Percentiles rank a stretch among this genome's conserved stretches.
Conservation (phyloP, 129 eudicot species). For the Rutidosis leptorrhynchoides region DNA sequence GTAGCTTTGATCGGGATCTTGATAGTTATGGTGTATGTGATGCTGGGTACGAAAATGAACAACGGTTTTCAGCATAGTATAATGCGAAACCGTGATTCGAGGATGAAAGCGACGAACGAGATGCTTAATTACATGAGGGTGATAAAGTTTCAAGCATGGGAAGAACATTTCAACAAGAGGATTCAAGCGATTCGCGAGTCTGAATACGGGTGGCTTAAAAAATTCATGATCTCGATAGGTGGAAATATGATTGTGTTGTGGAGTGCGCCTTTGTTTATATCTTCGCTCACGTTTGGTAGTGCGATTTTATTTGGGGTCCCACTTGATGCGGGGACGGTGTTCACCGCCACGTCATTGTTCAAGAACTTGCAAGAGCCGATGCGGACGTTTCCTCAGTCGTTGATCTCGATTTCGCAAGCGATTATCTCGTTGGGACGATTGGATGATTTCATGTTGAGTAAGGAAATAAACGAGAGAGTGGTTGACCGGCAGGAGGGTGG, state of each 20-base stretch:
- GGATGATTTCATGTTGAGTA: slow-evolving; percentile 68
- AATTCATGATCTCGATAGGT: slow-evolving; percentile 52
- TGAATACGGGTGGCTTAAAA: slow-evolving; percentile 67
- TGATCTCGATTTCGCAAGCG: slow-evolving; percentile 86
- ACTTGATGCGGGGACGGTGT: slow-evolving; percentile 73
- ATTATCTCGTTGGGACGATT: slow-evolving; percentile 74
- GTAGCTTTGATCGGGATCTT: slow-evolving; percentile 52
- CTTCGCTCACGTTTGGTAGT: slow-evolving; percentile 71
- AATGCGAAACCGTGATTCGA: slow-evolving; percentile 63
- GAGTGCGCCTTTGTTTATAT: slow-evolving; percentile 61
- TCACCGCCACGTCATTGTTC: slow-evolving; percentile 66
- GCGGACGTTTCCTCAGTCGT: slow-evolving; percentile 82
- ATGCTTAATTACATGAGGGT: slow-evolving; percentile 89
- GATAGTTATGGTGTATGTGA: slow-evolving; percentile 44
- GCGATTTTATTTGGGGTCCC: slow-evolving; percentile 60
- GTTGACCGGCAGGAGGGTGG: slow-evolving; percentile 68
- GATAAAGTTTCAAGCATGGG: slow-evolving; percentile 96
- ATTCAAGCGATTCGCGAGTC: slow-evolving; percentile 56
- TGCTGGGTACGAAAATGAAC: slow-evolving; percentile 49
- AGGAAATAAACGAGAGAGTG: slow-evolving; percentile 59
- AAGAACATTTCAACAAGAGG: slow-evolving; percentile 69
- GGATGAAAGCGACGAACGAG: slow-evolving; percentile 92
- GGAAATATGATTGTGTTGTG: slow-evolving; percentile 65
- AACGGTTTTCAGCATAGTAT: slow-evolving; percentile 54
- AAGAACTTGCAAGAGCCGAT: slow-evolving; percentile 91